Percentiles rank a stretch among this genome's conserved stretches.
phyloP scores from a whole-genome alignment of 106 monocot species.

The Dendrobium catenatum region DNA sequence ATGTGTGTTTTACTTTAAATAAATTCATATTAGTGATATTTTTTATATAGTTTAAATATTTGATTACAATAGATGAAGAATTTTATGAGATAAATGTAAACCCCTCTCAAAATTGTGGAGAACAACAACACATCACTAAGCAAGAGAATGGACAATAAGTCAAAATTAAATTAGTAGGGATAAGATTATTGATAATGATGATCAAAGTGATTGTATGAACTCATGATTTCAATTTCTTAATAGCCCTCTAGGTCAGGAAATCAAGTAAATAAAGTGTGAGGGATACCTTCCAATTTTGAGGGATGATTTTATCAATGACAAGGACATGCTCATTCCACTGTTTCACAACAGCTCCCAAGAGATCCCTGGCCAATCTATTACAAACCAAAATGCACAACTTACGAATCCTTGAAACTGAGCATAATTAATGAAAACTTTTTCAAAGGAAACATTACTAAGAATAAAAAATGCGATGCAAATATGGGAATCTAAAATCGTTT shows the following conservation, averaged over 20 bases:
- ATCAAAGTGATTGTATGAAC: not conserved
- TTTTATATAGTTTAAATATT: too few relatives aligned
- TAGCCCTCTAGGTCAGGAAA: not conserved
- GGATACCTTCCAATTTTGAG: conserved; percentile 82
- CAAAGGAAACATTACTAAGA: not conserved
- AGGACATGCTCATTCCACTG: conserved; percentile 77
- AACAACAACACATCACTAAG: too few relatives aligned
- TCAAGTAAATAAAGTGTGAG: not conserved
- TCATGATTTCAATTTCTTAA: not conserved
- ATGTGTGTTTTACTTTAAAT: too few relatives aligned
- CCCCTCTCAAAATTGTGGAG: too few relatives aligned
- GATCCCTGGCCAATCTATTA: conserved; percentile 63
- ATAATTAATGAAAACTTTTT: not conserved
- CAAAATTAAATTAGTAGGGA: too few relatives aligned
- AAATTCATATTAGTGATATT: too few relatives aligned
- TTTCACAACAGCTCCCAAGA: conserved; percentile 62
- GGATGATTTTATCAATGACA: conserved; percentile 76
- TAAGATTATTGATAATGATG: not conserved
- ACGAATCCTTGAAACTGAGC: not conserved
- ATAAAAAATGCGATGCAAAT: not conserved
- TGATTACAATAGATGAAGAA: too few relatives aligned
- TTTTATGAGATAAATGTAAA: too few relatives aligned
- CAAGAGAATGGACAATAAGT: too few relatives aligned
- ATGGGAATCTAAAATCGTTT: too few relatives aligned
- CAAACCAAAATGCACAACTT: conserved; percentile 8